Evolutionary conservation across 495 filamentous ascomycete genomes (phyloP).

Genomic region (Amorphotheca resinae): DNA sequence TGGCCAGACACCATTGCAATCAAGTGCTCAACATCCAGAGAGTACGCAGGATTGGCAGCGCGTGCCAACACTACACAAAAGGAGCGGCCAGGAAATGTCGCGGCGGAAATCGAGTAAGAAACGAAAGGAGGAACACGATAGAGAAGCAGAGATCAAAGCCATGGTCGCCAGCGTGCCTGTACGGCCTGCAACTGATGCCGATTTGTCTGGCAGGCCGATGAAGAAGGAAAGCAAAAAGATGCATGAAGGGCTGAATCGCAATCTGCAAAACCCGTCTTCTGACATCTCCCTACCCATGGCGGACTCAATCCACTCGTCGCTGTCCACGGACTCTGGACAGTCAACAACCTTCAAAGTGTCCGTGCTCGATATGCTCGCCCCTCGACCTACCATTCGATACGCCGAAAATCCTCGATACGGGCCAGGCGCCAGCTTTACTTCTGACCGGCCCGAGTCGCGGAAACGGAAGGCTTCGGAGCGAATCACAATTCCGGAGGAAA

Average conservation of each 20-base stretch:
- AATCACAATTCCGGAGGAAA: conserved; percentile 47
- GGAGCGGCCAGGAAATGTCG: conserved; percentile 42
- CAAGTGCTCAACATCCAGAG: conserved; percentile 23
- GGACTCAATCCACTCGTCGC: conserved; percentile 59
- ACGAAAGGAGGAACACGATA: conserved; percentile 55
- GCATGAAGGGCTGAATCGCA: conserved; percentile 42
- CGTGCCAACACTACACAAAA: conserved; percentile 57
- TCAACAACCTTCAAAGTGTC: conserved; percentile 63
- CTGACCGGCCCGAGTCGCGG: conserved; percentile 26
- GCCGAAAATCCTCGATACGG: conserved; percentile 46
- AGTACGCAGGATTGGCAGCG: conserved; percentile 36
- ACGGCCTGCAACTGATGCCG: conserved; percentile 41
- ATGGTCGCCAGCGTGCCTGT: conserved; percentile 57
- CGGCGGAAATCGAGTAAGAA: conserved; percentile 66
- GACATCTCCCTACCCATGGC: conserved; percentile 60
- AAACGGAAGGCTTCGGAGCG: conserved; percentile 31
- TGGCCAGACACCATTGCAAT: conserved; percentile 21
- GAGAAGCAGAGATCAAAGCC: conserved; percentile 78
- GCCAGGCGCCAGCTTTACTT: conserved; percentile 21
- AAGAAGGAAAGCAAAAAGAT: conserved; percentile 53
- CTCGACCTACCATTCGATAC: conserved; percentile 66
- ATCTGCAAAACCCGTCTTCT: conserved; percentile 50
- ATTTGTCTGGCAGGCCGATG: conserved; percentile 35
- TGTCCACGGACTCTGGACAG: conserved; percentile 59
- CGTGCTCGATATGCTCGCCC: conserved; percentile 59